Conservation (phyloP, 345 rosid genomes). For the Lepidium africanum region DNA sequence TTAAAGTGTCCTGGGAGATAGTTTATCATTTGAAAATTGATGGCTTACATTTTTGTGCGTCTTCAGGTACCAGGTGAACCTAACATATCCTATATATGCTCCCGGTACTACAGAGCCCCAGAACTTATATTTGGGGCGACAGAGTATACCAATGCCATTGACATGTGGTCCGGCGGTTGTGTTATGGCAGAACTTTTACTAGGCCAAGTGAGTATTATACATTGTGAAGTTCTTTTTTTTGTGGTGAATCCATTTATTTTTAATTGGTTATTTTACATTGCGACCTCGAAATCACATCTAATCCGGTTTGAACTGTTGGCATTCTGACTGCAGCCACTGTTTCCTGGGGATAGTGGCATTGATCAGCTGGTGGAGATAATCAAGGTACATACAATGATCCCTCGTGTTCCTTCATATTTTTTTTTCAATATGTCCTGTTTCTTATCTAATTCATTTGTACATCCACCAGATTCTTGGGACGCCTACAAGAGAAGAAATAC, state of each 20-base stretch:
- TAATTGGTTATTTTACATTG: background rate
- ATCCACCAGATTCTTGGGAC: conserved; percentile 75
- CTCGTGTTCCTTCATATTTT: background rate
- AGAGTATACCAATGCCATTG: conserved; percentile 92
- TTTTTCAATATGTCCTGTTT: background rate
- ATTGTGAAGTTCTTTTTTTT: background rate
- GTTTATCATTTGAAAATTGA: conserved; percentile 1
- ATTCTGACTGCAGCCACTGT: conserved; percentile 61
- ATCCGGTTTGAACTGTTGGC: background rate
- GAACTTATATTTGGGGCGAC: conserved; percentile 98
- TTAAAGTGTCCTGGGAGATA: background rate
- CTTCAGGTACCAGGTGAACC: conserved; percentile 93
- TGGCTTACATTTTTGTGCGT: conserved; percentile 6
- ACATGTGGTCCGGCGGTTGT: conserved; percentile 97
- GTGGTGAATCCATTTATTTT: background rate
- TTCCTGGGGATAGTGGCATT: conserved; percentile 96
- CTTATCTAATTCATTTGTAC: background rate
- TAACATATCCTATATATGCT: conserved; percentile 94
- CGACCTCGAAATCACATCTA: background rate
- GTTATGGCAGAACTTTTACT: conserved; percentile 94
- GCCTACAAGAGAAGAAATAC: conserved; percentile 94
- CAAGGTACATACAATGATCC: conserved; percentile 42
- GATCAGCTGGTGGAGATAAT: conserved; percentile 98
- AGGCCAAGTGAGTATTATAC: conserved; percentile 63
- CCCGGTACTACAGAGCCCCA: conserved; percentile 96